Evolutionary conservation across 2,329 filamentous ascomycete species (phyloP).

Genomic region (Diaporthe velutina): DNA sequence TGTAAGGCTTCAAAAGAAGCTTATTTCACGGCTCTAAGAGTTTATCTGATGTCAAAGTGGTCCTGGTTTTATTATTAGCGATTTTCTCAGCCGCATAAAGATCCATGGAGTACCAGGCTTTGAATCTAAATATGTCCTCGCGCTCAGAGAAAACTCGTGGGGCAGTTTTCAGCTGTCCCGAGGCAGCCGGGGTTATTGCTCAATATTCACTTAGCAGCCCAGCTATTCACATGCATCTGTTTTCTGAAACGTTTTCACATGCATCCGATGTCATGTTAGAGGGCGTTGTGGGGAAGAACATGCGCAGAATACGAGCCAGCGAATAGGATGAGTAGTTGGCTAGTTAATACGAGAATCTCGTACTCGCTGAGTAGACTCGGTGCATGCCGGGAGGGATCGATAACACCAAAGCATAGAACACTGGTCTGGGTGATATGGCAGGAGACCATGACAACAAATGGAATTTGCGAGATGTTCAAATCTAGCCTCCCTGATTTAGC

Average conservation of each 20-base stretch:
- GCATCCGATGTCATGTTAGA: background rate
- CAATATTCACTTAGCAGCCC: background rate
- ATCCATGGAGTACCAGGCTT: background rate
- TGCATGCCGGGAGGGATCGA: background rate
- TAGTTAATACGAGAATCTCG: constrained; percentile 4
- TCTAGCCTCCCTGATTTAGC: too few relatives aligned
- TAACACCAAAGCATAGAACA: background rate
- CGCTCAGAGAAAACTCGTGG: background rate
- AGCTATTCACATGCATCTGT: too few relatives aligned
- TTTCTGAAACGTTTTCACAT: background rate
- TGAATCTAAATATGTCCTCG: background rate
- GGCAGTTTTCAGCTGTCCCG: background rate
- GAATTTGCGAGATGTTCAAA: accelerated
- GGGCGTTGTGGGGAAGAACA: background rate
- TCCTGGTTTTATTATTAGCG: background rate
- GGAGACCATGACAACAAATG: background rate
- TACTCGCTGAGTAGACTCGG: background rate
- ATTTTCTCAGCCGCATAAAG: too few relatives aligned
- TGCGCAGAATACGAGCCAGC: background rate
- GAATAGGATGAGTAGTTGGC: background rate
- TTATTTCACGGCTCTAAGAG: background rate
- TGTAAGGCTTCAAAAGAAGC: background rate
- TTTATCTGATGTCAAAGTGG: background rate
- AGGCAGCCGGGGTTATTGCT: background rate
- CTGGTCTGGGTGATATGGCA: background rate